A percentile compares a stretch with the other conserved stretches of the same genome.
These are phyloP conservation scores for Ophiostoma novo-ulmi DNA, from an alignment of 2,329 filamentous ascomycete genomes.

Conservation along the genomic window DNA sequence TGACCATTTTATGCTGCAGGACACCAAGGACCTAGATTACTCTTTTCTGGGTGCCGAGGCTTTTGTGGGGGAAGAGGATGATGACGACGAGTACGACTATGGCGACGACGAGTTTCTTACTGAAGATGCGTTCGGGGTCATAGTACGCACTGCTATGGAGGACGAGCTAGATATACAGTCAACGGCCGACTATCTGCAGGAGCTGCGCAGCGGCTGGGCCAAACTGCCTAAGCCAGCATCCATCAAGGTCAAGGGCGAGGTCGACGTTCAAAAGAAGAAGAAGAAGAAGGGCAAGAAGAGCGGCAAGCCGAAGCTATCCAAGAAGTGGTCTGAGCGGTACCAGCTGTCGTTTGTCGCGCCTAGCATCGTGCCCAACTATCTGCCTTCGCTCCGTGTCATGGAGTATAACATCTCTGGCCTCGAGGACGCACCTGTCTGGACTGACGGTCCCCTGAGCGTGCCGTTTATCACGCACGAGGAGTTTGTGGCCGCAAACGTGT, in stretches of 20 bases:
- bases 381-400: conserved; percentile 80
- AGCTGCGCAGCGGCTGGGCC: conserved; percentile 73
- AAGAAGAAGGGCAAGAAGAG: conserved; percentile 32
- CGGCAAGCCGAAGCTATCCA: conserved; percentile 32
- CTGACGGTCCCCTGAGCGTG: conserved; percentile 32
- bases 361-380: conserved; percentile 89
- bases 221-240: conserved; percentile 55
- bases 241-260: conserved; percentile 23
- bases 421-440: conserved; percentile 51
- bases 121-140: not conserved
- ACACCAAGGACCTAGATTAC: conserved; percentile 70
- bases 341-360: conserved; percentile 74
- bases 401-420: conserved; percentile 88
- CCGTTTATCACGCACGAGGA: not conserved
- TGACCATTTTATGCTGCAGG: conserved; percentile 91
- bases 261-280: conserved; percentile 27
- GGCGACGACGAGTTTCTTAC: conserved; percentile 33
- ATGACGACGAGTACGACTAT: conserved; percentile 17
- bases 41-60: conserved; percentile 36
- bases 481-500: conserved; percentile 11
- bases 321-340: conserved; percentile 74
- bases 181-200: conserved; percentile 73
- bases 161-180: conserved; percentile 58
- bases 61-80: conserved; percentile 10
- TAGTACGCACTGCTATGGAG: conserved; percentile 39